These are phyloP conservation scores for Anethum foeniculum DNA, from an alignment of 140 eudicot genomes.

Conservation along the genomic window DNA sequence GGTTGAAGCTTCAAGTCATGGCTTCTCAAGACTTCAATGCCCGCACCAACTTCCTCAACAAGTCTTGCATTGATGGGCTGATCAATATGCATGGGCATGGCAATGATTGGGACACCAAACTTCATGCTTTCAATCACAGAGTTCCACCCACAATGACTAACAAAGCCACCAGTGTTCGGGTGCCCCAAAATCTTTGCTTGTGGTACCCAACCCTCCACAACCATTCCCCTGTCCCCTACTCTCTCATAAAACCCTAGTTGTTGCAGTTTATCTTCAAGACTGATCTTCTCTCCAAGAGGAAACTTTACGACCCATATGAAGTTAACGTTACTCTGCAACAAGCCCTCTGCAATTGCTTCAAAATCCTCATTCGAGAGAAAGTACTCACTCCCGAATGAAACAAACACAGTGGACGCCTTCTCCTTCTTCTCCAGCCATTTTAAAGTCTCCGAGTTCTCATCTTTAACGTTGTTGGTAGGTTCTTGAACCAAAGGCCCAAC, in stretches of 20 bases:
- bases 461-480: neutral
- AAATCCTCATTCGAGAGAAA: neutral
- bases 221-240: neutral
- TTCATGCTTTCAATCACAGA: neutral
- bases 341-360: neutral
- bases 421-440: neutral
- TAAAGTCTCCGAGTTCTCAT: neutral
- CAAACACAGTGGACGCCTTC: neutral
- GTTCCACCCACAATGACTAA: neutral
- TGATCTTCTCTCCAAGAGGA: neutral
- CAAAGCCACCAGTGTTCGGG: neutral
- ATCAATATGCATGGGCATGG: neutral
- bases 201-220: neutral
- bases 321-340: neutral
- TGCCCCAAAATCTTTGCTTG: neutral
- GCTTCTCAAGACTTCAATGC: neutral
- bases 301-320: neutral
- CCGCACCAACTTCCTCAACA: neutral
- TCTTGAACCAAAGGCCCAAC: neutral
- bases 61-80: neutral
- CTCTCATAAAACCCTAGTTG: too few relatives aligned
- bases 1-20: neutral
- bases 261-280: neutral
- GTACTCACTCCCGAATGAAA: neutral
- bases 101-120: neutral